Conservation (phyloP, 2,329 filamentous ascomycete species). For the Sporothrix humicola region DNA sequence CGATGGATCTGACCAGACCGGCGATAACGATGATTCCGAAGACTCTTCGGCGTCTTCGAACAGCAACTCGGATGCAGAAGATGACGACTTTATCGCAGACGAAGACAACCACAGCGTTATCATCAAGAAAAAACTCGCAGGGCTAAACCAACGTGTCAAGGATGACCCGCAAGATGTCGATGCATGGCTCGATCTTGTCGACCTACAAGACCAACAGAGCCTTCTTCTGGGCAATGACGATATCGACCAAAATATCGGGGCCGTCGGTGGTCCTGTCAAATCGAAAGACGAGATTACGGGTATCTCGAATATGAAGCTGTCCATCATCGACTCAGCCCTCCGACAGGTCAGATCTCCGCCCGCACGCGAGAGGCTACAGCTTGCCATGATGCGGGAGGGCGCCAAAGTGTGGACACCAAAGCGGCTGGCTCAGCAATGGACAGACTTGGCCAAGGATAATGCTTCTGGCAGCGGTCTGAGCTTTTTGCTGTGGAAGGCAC, state of each 20-base stretch:
- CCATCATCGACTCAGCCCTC: conserved; percentile 79
- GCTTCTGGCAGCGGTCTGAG: conserved; percentile 56
- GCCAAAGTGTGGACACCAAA: conserved; percentile 73
- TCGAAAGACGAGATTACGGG: conserved; percentile 69
- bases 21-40: background rate
- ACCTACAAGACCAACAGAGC: conserved; percentile 73
- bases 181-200: conserved; percentile 78
- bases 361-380: conserved; percentile 65
- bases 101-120: conserved; percentile 10
- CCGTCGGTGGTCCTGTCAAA: conserved; percentile 48
- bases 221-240: conserved; percentile 48
- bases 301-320: conserved; percentile 78
- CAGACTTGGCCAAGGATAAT: conserved; percentile 45
- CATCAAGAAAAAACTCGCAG: conserved; percentile 35
- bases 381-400: conserved; percentile 76
- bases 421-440: conserved; percentile 68
- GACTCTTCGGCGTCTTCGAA: background rate
- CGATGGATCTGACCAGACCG: conserved; percentile 34
- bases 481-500: conserved; percentile 73
- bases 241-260: conserved; percentile 31
- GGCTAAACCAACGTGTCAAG: conserved; percentile 68
- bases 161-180: conserved; percentile 69
- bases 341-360: conserved; percentile 55
- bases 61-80: conserved; percentile 43
- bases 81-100: conserved; percentile 40